phyloP scores from a whole-genome alignment of 257 asterid genomes.

The Nicotiana sylvestris region DNA sequence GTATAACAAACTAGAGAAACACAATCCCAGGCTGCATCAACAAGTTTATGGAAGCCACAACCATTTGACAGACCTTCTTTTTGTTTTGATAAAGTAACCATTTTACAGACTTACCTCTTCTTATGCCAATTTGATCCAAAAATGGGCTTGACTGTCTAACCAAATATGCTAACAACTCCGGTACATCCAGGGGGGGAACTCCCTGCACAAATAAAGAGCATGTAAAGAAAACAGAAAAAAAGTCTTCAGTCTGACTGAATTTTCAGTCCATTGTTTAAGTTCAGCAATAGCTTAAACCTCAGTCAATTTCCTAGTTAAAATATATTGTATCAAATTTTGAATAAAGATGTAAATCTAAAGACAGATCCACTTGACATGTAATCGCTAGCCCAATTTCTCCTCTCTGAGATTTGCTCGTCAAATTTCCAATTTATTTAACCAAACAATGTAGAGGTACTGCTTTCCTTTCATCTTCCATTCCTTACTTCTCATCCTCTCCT shows the following conservation, averaged over 20 bases:
- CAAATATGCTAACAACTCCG: constrained; percentile 82
- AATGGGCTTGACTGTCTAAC: constrained; percentile 95
- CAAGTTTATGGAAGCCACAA: background rate
- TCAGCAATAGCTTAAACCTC: background rate
- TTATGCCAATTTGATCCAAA: constrained; percentile 88
- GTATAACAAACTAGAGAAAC: background rate
- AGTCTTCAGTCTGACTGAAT: background rate
- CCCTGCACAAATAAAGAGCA: constrained; percentile 39
- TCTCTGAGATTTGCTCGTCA: background rate
- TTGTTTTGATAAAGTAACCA: background rate
- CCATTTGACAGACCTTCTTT: background rate
- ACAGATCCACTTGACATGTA: background rate
- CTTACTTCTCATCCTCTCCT: background rate
- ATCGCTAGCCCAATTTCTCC: background rate
- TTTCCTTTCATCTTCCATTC: background rate
- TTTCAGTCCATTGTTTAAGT: background rate
- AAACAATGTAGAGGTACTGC: background rate
- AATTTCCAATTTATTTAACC: background rate
- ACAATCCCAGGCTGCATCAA: background rate
- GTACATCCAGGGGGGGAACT: constrained; percentile 87
- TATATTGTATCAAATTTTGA: background rate
- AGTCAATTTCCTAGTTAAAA: background rate
- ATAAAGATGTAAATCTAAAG: background rate
- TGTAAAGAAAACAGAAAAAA: background rate
- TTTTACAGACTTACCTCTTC: constrained; percentile 43